phyloP scores from a whole-genome alignment of 192 early-diverging fungal species.

The Linnemannia schmuckeri region DNA sequence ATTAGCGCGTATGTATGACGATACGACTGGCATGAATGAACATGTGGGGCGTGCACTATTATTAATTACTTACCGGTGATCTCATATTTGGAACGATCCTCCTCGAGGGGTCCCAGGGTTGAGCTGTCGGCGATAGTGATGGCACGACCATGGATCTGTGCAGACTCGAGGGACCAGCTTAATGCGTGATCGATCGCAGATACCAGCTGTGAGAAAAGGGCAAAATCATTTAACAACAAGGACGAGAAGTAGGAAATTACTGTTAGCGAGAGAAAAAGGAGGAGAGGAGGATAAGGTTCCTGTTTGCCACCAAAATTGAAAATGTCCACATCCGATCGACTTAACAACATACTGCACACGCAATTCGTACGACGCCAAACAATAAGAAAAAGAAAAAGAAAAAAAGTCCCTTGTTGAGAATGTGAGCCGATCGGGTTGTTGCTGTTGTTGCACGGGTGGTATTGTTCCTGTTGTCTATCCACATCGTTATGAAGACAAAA shows the following conservation, averaged over 20 bases:
- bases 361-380: not conserved
- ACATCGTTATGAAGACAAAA: not conserved
- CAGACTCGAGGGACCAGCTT: conserved; percentile 36
- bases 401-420: not conserved
- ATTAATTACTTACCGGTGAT: conserved; percentile 41
- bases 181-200: conserved; percentile 62
- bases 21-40: not conserved
- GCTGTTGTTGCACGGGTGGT: not conserved
- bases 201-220: conserved; percentile 50
- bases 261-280: not conserved
- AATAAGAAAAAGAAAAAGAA: not conserved
- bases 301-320: not conserved
- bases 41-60: not conserved
- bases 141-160: conserved; percentile 28
- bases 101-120: conserved; percentile 52
- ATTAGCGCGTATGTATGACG: not conserved
- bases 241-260: not conserved
- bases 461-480: not conserved
- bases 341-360: not conserved
- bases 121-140: conserved; percentile 53
- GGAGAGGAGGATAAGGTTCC: not conserved
- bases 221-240: not conserved
- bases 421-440: not conserved
- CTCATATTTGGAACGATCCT: conserved; percentile 56
- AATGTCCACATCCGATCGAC: not conserved